Base-by-base conservation (phyloP, 2,329 filamentous ascomycete genomes). In the Cordyceps sp. region DNA sequence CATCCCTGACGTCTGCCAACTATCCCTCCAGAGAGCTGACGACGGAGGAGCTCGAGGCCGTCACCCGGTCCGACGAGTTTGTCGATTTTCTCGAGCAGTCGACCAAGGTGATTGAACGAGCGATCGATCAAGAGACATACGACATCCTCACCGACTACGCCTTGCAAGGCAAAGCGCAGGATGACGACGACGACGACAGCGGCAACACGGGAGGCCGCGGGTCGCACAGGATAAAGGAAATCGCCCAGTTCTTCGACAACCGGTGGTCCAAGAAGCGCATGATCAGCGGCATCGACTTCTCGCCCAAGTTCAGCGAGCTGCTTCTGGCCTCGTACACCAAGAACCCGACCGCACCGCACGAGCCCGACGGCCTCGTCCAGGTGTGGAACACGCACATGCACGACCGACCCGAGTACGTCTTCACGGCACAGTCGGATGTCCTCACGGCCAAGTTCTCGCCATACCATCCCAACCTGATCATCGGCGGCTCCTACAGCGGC, bases 361-460 rank as follows among this genome's bases (percentile, higher is more conserved):
- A 94, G 43, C 85, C 86, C 10, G 83, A 92, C 47, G 90, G 90
- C 18, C 68, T 98, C 27, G 78, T 98, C 21, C 86, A 94, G 52
- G 78, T 98, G 22, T 98, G 92, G 92, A 98, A 94, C 50, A 69
- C 85, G 47, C 86, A 96, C 54, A 77, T 96, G 52, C 86, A 92
- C 45, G 83, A 90, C 43, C 75, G 90, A 20, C 85, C 90, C 1
- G 90, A 98, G 62, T 96, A 93, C 55, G 78, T 93, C 36, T 94
- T 98, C 53, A 86, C 93, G 46, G 86, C 88, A 9, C 88, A 92
- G 38, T 94, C 86, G 28, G 90, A 98, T 55, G 84, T 98, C 33
- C 68, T 98, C 12, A 82, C 86, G 1, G 90, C 90, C 40, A 92
- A 90, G 43, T 98, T 98, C 58, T 96, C 90, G n/a, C 90, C 90